Conservation (phyloP, 495 filamentous ascomycete species). For the Daldinia grandis region DNA sequence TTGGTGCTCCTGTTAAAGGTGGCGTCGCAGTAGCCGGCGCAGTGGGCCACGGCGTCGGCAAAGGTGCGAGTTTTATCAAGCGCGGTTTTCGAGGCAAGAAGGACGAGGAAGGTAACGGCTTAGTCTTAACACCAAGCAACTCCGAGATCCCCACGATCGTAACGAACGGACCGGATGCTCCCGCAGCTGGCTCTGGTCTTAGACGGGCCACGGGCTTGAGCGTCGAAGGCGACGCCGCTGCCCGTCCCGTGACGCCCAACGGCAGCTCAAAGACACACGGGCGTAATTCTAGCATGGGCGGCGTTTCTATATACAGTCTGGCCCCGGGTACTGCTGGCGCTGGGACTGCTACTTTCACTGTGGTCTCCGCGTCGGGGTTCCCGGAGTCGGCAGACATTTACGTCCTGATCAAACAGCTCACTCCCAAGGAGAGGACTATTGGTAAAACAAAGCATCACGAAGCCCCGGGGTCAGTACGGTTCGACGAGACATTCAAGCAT, state of each 20-base stretch:
- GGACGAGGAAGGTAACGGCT: constrained; percentile 60
- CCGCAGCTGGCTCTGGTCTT: constrained; percentile 43
- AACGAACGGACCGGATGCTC: constrained; percentile 51
- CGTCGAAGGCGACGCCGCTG: constrained; percentile 35
- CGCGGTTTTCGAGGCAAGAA: constrained; percentile 76
- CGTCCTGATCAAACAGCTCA: constrained; percentile 72
- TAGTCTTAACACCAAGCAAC: constrained; percentile 42
- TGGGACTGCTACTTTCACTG: constrained; percentile 81
- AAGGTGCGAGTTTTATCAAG: constrained; percentile 87
- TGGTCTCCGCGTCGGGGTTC: constrained; percentile 82
- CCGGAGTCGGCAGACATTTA: constrained; percentile 82
- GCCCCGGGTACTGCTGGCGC: constrained; percentile 63
- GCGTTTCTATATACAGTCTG: constrained; percentile 65
- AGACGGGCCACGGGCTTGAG: constrained; percentile 48
- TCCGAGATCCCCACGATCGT: constrained; percentile 57
- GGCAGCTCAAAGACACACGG: constrained; percentile 59
- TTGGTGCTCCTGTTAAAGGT: constrained; percentile 90
- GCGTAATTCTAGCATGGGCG: constrained; percentile 74
- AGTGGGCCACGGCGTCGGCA: constrained; percentile 81
- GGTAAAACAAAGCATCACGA: constrained; percentile 89
- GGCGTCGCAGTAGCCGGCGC: constrained; percentile 74
- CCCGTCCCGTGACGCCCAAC: constrained; percentile 51
- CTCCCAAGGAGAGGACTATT: constrained; percentile 75
- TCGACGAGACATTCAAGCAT: constrained; percentile 81
- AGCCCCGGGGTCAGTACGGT: constrained; percentile 64